Percentiles rank a stretch among this genome's conserved stretches.
Evolutionary conservation across 805 yeast species (phyloP).

Genomic region (Spathaspora hagerdaliae): DNA sequence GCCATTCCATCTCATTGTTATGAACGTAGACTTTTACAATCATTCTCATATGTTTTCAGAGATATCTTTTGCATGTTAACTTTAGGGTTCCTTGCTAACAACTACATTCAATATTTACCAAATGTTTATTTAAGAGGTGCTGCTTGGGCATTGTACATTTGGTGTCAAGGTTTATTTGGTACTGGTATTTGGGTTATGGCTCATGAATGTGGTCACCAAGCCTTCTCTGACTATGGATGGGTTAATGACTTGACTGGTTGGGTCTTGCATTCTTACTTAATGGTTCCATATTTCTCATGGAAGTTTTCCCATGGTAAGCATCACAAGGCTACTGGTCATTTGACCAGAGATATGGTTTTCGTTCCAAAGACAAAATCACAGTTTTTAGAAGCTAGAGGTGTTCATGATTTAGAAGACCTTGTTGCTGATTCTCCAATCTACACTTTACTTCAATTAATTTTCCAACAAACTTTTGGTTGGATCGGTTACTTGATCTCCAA

Average conservation of each 20-base stretch:
- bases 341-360: constrained; percentile 80
- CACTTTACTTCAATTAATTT: constrained; percentile 50
- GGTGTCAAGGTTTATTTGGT: constrained; percentile 59
- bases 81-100: constrained; percentile 48
- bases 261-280: constrained; percentile 71
- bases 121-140: constrained; percentile 42
- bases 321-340: constrained; percentile 86
- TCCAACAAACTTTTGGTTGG: constrained; percentile 82
- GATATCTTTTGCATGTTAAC: constrained; percentile 51
- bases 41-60: constrained; percentile 64
- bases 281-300: constrained; percentile 90
- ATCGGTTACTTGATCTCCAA: constrained; percentile 59
- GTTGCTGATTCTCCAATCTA: constrained; percentile 72
- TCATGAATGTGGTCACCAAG: constrained; percentile 90
- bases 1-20: constrained; percentile 76
- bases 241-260: constrained; percentile 81
- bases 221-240: constrained; percentile 68
- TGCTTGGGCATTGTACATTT: constrained; percentile 56
- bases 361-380: constrained; percentile 67
- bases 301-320: constrained; percentile 80
- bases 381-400: constrained; percentile 38
- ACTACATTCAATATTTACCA: constrained; percentile 49
- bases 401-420: constrained; percentile 46
- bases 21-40: constrained; percentile 52
- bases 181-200: constrained; percentile 85